Evolutionary conservation across 2,329 filamentous ascomycete genomes (phyloP), one percentile per base, ranked within the genome.

Genomic region (Alternaria sp.): DNA sequence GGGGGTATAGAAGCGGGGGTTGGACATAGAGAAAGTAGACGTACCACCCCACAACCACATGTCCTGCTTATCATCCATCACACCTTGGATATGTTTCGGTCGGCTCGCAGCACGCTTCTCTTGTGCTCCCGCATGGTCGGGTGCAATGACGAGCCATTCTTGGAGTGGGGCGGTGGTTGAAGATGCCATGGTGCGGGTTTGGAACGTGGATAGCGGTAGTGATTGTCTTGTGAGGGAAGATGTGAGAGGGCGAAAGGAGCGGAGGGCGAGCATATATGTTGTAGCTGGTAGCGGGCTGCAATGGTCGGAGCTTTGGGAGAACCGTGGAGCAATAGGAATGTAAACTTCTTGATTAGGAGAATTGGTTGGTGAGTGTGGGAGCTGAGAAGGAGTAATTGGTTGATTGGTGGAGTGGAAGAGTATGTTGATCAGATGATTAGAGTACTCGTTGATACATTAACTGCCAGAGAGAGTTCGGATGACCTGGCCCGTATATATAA

Each of bases 121-220:
- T 51, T 83, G 66, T 17, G 75, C 79, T 44, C 75, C 78, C 2
- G 64, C 61, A 34, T 78, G 70, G 64, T 84, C 82, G 1, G 81
- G 81, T 0, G 81, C 62, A 51, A 84, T 82, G 61, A 82, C 76
- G 53, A 84, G 77, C 82, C 82, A 84, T 76, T 84, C 82, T 31
- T 71, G 74, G 8, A 75, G 61, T 11, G 73, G 65, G 0, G 63
- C 55, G 3, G 5, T 9, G 26, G 42, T 21, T 4, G 23, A 45
- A 1, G 63, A 67, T 39, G 71, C 64, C 72, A 75, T 75, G 53
- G 57, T 66, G 55, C 61, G 57, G 14, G 29, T 34, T 8, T 37
- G 37, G 33, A 51, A 21, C 23, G 28, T n/a, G 14, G 37, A n/a
- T 28, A 5, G 17, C 23, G 9, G 7, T 17, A 23, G 9, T 29